Evolutionary conservation across 2,329 filamentous ascomycete genomes (phyloP).

Genomic region (Fusarium sp.): DNA sequence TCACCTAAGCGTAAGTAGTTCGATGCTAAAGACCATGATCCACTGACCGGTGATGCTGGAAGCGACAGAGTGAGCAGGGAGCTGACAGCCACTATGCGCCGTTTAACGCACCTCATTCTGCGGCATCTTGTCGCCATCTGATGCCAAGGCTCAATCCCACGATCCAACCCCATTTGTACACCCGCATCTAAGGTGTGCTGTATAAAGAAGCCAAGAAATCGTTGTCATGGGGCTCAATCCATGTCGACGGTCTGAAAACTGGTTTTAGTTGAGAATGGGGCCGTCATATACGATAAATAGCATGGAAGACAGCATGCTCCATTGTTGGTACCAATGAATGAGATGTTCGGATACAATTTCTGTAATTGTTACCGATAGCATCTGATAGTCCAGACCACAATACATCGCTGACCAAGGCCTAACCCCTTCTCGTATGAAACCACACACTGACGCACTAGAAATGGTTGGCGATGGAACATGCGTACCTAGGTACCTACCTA

Average conservation of each 20-base stretch:
- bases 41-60: not conserved
- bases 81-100: conserved; percentile 22
- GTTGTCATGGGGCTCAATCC: not conserved
- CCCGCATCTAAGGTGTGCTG: conserved; percentile 11
- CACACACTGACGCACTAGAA: not conserved
- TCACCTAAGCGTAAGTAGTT: not conserved
- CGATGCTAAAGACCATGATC: not conserved
- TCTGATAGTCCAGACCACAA: not conserved
- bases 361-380: not conserved
- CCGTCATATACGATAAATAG: not conserved
- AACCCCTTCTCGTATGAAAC: conserved; percentile 13
- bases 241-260: conserved; percentile 30
- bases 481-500: not conserved
- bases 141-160: conserved; percentile 34
- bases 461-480: conserved; percentile 5
- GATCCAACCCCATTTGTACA: conserved; percentile 29
- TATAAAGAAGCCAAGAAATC: conserved; percentile 23
- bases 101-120: conserved; percentile 33
- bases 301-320: not conserved
- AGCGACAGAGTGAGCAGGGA: not conserved
- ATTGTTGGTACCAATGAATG: too few species aligned
- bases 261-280: not conserved
- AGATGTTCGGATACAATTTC: not conserved
- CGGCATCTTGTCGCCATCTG: conserved; percentile 40
- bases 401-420: not conserved